Evolutionary conservation across 495 filamentous ascomycete species (phyloP), one percentile per base, ranked within the genome.

Genomic region (Delitschia confertaspora): DNA sequence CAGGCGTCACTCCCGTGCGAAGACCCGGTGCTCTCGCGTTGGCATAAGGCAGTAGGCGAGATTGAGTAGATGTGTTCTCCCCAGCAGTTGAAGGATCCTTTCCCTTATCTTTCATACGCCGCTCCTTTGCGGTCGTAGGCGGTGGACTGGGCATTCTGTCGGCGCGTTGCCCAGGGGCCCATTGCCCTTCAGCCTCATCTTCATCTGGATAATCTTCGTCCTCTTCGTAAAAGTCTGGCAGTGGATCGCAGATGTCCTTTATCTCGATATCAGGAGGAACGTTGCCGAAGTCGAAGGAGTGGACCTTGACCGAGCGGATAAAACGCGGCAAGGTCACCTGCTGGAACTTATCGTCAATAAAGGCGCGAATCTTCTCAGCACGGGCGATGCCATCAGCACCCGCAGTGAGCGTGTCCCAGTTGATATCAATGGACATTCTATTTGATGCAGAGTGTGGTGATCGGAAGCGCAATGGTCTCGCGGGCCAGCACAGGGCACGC

Each of bases 281-380:
- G 2, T 68, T 75, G 16, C 91, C 91, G 56, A 99, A 96, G 17
- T 88, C 81, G 58, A 99, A 99, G 30, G 83, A 78, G 62, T 94
- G 89, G 19, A 94, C 86, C 14, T 88, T 79, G 27, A 99, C 93
- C 7, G 85, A 89, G 49, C 91, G 88, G 64, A 99, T 95, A 69
- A 96, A 95, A 38, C 86, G 83, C 25, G 91, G 91, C 21, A 99
- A 73, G 10, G 83, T 70, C 30, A 95, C 79, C 34, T 84, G 73
- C 64, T 99, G 91, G 65, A 99, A 99, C 58, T 84, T 88, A 56
- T 82, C 78, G 65, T 99, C 85, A 54, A 99, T 83, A 64, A 96
- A 96, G 58, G 82, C 82, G 45, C 88, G 85, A 60, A 99, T 91
- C 38, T 69, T 69, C 52, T 85, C 79, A 6, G 91, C 87, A 39